phyloP scores from a whole-genome alignment of 2,329 filamentous ascomycete genomes.

The Westerdykella aurantiaca region DNA sequence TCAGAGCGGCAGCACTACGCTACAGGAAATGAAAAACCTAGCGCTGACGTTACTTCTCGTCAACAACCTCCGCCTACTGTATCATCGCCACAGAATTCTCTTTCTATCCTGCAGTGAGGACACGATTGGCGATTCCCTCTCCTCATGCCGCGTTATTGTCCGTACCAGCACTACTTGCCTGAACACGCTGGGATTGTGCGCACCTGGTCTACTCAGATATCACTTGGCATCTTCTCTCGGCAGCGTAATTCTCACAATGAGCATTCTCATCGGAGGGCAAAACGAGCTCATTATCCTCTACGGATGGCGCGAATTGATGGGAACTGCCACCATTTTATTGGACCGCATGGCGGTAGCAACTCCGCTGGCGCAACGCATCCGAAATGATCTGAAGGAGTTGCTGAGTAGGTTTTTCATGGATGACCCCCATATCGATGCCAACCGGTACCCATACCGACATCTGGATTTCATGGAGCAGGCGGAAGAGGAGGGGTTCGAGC shows the following conservation, averaged over 20 bases:
- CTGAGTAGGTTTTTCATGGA: constrained; percentile 4
- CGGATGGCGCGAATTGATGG: too few relatives aligned
- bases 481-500: neutral
- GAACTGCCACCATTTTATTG: too few relatives aligned
- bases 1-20: too few relatives aligned
- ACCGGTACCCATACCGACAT: constrained; percentile 21
- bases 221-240: constrained; percentile 14
- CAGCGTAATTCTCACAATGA: constrained; percentile 16
- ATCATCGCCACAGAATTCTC: constrained; percentile 18
- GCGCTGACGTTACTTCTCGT: constrained; percentile 1
- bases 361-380: constrained; percentile 5
- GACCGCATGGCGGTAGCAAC: constrained; percentile 7
- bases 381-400: neutral
- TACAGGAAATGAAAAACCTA: too few relatives aligned
- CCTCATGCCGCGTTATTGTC: constrained; percentile 14
- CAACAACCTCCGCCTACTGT: constrained; percentile 20
- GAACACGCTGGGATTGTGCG: constrained; percentile 1
- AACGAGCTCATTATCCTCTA: too few relatives aligned
- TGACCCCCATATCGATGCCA: constrained; percentile 8
- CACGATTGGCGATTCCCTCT: constrained; percentile 10
- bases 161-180: constrained; percentile 6
- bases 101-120: constrained; percentile 17
- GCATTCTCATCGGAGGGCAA: constrained; percentile 8
- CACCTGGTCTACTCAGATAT: constrained; percentile 12
- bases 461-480: constrained; percentile 14